Evolutionary conservation across 2,329 filamentous ascomycete genomes (phyloP).

Genomic region (Cercospora sp.): DNA sequence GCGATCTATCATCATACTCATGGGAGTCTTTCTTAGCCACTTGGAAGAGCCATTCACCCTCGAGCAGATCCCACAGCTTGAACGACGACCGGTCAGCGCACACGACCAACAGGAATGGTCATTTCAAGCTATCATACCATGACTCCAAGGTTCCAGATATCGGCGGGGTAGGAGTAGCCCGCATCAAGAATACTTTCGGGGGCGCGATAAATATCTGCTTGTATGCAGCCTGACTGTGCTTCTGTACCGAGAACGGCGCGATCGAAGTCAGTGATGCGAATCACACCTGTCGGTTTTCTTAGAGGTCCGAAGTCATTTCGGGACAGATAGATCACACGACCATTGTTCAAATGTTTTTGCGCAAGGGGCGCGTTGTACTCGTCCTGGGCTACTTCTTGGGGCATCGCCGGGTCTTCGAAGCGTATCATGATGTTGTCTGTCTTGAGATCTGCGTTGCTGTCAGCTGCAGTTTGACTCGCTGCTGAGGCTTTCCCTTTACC

Average conservation of each 20-base stretch:
- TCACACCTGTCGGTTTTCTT: conserved; percentile 13
- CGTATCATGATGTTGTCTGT: conserved; percentile 28
- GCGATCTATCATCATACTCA: conserved; percentile 20
- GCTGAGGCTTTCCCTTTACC: not conserved
- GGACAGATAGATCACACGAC: conserved; percentile 24
- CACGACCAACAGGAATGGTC: not conserved
- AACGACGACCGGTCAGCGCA: conserved; percentile 1
- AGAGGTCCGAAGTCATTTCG: conserved; percentile 23
- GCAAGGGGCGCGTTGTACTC: conserved; percentile 22
- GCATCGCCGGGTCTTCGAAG: conserved; percentile 23
- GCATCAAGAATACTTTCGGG: conserved; percentile 25
- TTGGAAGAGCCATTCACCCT: conserved; percentile 30
- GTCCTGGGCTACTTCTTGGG: conserved; percentile 17
- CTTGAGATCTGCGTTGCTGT: conserved; percentile 20
- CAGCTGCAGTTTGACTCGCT: not conserved
- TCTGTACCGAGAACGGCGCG: conserved; percentile 18
- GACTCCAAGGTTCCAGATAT: conserved; percentile 35
- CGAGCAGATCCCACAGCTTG: conserved; percentile 26
- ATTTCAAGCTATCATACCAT: conserved; percentile 25
- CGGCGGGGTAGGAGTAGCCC: conserved; percentile 29
- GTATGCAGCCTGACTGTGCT: conserved; percentile 21
- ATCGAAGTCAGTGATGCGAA: conserved; percentile 25
- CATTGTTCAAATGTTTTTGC: conserved; percentile 23
- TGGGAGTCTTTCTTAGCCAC: not conserved
- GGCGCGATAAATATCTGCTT: conserved; percentile 26